Percentiles rank a stretch among this genome's conserved stretches.
Conservation (phyloP, 345 rosid genomes). For the Euphorbia peplus region DNA sequence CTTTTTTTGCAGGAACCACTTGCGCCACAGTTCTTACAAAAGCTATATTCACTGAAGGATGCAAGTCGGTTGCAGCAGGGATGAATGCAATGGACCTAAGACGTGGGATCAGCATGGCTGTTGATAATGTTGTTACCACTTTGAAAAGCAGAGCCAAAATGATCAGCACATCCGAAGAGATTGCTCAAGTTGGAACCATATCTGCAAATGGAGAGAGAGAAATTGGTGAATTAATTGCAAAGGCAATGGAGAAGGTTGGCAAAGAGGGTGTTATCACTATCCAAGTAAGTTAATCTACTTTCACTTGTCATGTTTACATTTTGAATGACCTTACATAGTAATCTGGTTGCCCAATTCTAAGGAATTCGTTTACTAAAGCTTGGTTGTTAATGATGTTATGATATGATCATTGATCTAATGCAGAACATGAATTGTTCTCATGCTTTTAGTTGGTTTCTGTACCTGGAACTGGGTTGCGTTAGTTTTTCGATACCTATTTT, state of each 20-base stretch:
- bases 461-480: background rate
- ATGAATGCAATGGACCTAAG: constrained; percentile 95
- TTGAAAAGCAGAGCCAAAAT: constrained; percentile 88
- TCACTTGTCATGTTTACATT: background rate
- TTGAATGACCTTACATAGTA: background rate
- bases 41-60: constrained; percentile 85
- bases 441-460: background rate
- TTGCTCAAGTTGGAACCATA: constrained; percentile 98
- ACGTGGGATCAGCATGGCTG: constrained; percentile 92
- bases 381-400: background rate
- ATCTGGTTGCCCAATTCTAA: background rate
- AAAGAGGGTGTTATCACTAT: constrained; percentile 99
- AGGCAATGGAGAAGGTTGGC: constrained; percentile 99
- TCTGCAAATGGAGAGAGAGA: constrained; percentile 98
- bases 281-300: constrained; percentile 45
- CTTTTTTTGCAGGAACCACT: constrained; percentile 67
- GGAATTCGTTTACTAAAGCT: background rate
- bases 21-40: constrained; percentile 90
- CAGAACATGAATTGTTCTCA: background rate
- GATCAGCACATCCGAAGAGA: constrained; percentile 98
- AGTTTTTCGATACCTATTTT: no score
- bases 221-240: constrained; percentile 97
- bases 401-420: background rate
- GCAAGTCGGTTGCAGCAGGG: constrained; percentile 97
- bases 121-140: constrained; percentile 79